Percentiles rank a stretch among this genome's conserved stretches.
These are phyloP conservation scores for Paramyrothecium sp. DNA, from an alignment of 2,329 filamentous ascomycete genomes.

Conservation along the genomic window DNA sequence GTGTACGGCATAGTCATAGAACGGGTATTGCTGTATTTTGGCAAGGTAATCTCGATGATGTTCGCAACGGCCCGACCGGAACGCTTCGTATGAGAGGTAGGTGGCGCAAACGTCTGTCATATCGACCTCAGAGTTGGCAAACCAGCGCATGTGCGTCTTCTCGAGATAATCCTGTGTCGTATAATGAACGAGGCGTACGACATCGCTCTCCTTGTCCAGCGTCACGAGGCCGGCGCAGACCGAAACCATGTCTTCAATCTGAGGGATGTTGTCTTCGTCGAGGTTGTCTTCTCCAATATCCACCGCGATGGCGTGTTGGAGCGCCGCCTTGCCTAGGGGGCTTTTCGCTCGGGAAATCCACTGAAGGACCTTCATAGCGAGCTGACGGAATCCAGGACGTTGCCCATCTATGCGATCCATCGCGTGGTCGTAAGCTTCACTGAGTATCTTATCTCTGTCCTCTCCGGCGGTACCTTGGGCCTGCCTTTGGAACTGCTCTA, in stretches of 20 bases:
- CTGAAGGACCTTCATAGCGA: constrained; percentile 33
- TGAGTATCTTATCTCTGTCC: neutral
- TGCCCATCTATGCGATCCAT: constrained; percentile 41
- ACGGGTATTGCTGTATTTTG: constrained; percentile 17
- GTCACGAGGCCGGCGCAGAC: constrained; percentile 39
- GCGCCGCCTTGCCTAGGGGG: constrained; percentile 27
- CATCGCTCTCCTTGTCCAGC: constrained; percentile 31
- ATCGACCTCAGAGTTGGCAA: constrained; percentile 23
- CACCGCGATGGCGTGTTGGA: constrained; percentile 40
- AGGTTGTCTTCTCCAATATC: constrained; percentile 19
- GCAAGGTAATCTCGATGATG: constrained; percentile 14
- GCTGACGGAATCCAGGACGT: constrained; percentile 14
- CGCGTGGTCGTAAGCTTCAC: constrained; percentile 35
- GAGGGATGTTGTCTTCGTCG: constrained; percentile 28
- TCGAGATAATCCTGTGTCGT: constrained; percentile 43
- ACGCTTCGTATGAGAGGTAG: constrained; percentile 30
- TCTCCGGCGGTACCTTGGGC: neutral
- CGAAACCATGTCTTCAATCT: constrained; percentile 27
- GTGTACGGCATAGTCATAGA: constrained; percentile 28
- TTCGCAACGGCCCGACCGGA: constrained; percentile 12
- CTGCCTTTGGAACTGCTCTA: neutral
- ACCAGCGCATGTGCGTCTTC: constrained; percentile 19
- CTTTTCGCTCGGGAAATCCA: constrained; percentile 38
- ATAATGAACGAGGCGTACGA: constrained; percentile 41
- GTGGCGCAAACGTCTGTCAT: constrained; percentile 30